A percentile compares a stretch with the other conserved stretches of the same genome.
These are phyloP conservation scores for Mycosphaerella sp. DNA, from an alignment of 2,329 filamentous ascomycete species.

Conservation along the genomic window DNA sequence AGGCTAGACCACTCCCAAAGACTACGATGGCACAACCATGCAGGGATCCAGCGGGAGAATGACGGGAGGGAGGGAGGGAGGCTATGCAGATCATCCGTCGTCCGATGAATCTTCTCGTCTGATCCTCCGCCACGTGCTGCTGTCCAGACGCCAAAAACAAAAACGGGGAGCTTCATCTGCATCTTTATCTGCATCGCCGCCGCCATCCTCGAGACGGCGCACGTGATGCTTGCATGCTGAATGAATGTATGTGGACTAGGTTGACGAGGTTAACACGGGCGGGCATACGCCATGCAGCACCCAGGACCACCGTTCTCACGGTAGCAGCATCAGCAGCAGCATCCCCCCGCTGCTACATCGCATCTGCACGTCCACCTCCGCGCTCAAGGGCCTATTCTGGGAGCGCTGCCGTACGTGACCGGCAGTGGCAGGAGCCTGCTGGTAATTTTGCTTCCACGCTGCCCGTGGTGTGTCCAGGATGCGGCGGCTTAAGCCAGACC, in stretches of 20 bases:
- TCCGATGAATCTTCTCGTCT: neutral
- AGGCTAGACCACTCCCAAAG: neutral
- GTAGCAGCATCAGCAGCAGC: neutral
- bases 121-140: too few species aligned
- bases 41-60: neutral
- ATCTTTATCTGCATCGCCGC: too few species aligned
- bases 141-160: too few species aligned
- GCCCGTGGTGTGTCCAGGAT: slow-evolving; percentile 50
- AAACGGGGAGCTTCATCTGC: too few species aligned
- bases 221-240: neutral
- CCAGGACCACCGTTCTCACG: slow-evolving; percentile 1
- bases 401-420: neutral
- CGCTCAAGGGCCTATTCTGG: slow-evolving; percentile 9
- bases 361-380: neutral
- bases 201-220: neutral
- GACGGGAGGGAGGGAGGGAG: neutral
- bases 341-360: neutral
- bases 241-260: neutral
- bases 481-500: slow-evolving; percentile 56
- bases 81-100: neutral
- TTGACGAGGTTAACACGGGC: neutral
- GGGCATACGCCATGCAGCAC: neutral
- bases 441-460: slow-evolving; percentile 20
- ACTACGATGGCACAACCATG: too few species aligned
- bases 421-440: neutral